Evolutionary conservation across 2,329 filamentous ascomycete species (phyloP), one percentile per base, ranked within the genome.

Genomic region (Lachnellula arida): DNA sequence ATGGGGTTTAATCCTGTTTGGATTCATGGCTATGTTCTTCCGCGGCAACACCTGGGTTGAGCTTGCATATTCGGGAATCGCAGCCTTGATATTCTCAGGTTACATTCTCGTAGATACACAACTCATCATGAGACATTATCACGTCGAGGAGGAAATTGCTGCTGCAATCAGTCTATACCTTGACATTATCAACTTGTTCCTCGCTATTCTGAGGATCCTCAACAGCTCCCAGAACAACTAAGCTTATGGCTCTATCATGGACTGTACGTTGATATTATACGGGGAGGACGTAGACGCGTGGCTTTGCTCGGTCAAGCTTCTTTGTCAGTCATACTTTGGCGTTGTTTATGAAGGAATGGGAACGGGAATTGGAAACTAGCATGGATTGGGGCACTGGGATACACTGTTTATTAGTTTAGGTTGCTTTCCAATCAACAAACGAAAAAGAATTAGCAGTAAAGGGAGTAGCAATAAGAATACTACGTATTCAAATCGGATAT

Each of bases 31-130:
- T 62, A 82, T 84, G 63, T 97, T 97, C 80, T 87, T 99, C 76
- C 92, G 91, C 3, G 82, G 87, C 73, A 89, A 79, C 73, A 91
- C 84, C 71, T 92, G 86, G 25, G 77, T 86, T 35, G 93, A 99
- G 75, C 84, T 97, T 53, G 79, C 91, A 59, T 97, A 96, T 68
- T 91, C 91, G 54, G 86, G 87, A 7, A 74, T 92, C 14, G 82
- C 84, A 0, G 93, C 94, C 2, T 76, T 99, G 46, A 84, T 99
- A 70, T 99, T 99, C 78, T 92, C 87, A 49, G 93, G 80, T 7
- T 99, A 99, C 75, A 95, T 99, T 60, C 80, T 99, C 47, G 90
- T 97, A 47, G 94, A 99, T 71, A 99, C 94, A 0, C 94, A 99
- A 79, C 77, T 99, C 66, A 85, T 99, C 60, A 88, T 99, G 83